phyloP scores from a whole-genome alignment of 192 early-diverging fungal genomes.

The Backusella westeae region DNA sequence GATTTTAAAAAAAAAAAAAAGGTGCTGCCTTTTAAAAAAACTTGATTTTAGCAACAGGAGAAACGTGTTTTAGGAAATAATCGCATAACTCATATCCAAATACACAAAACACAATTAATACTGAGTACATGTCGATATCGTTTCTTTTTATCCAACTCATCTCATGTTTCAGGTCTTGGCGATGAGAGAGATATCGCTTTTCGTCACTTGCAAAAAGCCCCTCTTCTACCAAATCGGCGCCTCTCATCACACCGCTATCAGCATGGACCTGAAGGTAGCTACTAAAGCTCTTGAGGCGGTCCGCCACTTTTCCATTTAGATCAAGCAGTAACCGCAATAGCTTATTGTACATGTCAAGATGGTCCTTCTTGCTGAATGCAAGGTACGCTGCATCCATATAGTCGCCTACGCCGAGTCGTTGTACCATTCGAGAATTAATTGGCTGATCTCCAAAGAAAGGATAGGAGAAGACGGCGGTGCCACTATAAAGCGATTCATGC shows the following conservation, averaged over 20 bases:
- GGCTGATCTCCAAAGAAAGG: constrained; percentile 33
- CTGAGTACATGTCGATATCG: constrained; percentile 20
- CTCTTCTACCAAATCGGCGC: constrained; percentile 24
- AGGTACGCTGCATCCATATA: not conserved
- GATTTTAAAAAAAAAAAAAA: no score
- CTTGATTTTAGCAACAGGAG: not conserved
- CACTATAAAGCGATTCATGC: constrained; percentile 28
- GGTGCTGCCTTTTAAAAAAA: no score
- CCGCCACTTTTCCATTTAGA: not conserved
- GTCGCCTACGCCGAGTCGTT: not conserved
- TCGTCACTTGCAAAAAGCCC: not conserved
- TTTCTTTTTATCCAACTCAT: constrained; percentile 11
- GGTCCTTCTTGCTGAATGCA: not conserved
- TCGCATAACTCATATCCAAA: not conserved
- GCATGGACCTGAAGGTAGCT: constrained; percentile 14
- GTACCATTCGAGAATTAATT: not conserved
- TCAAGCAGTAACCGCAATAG: not conserved
- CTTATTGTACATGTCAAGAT: not conserved
- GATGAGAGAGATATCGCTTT: constrained; percentile 2
- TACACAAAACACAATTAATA: not conserved
- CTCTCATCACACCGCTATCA: not conserved
- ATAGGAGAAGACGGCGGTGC: constrained; percentile 16
- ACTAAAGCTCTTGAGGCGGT: not conserved
- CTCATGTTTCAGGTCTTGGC: constrained; percentile 10
- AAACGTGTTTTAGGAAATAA: not conserved